These are phyloP conservation scores for Friedmanniomyces simplex DNA, from an alignment of 495 filamentous ascomycete genomes.

Conservation along the genomic window DNA sequence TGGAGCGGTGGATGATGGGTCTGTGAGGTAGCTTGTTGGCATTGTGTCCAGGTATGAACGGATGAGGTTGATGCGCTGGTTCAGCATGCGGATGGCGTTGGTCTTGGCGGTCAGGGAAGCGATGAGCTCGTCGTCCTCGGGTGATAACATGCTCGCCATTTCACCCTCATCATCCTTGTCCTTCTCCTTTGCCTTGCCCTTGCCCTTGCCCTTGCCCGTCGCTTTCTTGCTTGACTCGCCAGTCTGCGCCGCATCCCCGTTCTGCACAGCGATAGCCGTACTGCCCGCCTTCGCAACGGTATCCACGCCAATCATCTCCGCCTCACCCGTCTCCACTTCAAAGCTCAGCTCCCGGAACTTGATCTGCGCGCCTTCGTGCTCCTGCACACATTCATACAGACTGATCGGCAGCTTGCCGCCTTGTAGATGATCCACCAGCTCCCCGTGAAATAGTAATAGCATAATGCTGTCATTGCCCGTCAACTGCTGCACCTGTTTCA, in stretches of 20 bases:
- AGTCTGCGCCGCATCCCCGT: conserved; percentile 15
- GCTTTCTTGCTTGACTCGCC: conserved; percentile 20
- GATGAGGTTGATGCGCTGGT: conserved; percentile 71
- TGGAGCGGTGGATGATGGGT: conserved; percentile 22
- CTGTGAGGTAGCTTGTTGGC: conserved; percentile 50
- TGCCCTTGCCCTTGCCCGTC: conserved; percentile 31
- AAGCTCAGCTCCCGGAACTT: conserved; percentile 78
- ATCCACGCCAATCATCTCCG: conserved; percentile 95
- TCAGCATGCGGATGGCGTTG: conserved; percentile 87
- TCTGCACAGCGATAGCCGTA: conserved; percentile 56
- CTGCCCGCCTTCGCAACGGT: conserved; percentile 75
- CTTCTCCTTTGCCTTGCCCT: conserved; percentile 34
- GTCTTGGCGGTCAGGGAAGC: conserved; percentile 68
- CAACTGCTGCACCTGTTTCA: conserved; percentile 58
- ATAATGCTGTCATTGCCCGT: conserved; percentile 73
- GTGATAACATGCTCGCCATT: conserved; percentile 45
- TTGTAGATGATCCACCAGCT: conserved; percentile 37
- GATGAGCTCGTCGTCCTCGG: conserved; percentile 70
- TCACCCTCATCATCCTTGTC: conserved; percentile 25
- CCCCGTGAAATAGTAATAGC: conserved; percentile 74
- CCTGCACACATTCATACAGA: conserved; percentile 78
- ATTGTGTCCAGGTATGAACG: conserved; percentile 68
- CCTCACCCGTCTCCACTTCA: conserved; percentile 81
- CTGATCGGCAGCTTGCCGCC: conserved; percentile 79
- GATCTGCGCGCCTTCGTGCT: conserved; percentile 50